Conservation (phyloP, 129 eudicot species). For the Helianthus tuberosus region DNA sequence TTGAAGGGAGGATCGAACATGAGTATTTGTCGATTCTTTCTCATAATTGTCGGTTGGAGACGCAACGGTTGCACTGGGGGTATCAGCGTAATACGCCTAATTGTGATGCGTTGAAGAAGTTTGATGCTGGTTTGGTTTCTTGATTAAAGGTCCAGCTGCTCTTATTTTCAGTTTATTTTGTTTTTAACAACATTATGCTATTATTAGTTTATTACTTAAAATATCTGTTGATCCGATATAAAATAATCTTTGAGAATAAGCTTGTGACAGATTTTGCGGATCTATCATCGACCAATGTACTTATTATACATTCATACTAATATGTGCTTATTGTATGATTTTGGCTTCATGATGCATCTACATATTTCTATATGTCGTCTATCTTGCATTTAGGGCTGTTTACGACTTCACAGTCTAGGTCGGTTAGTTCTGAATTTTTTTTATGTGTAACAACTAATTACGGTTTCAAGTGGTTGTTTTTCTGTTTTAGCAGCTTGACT, state of each 20-base stretch:
- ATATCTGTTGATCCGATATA: neutral
- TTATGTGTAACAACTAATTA: no score
- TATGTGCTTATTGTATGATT: neutral
- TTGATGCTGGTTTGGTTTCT: constrained; percentile 36
- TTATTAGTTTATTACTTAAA: no score
- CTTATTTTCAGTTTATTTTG: constrained; percentile 13
- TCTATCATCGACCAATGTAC: constrained; percentile 3
- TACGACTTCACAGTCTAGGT: no score
- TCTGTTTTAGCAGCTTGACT: no score
- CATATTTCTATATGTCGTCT: neutral
- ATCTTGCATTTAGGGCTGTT: neutral
- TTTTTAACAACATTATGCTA: neutral
- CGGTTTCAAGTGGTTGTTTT: no score
- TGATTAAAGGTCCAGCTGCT: constrained; percentile 39
- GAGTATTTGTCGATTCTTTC: constrained; percentile 56
- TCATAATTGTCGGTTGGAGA: constrained; percentile 69
- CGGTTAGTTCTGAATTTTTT: no score
- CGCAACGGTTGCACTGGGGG: constrained; percentile 73
- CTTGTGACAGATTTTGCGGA: constrained; percentile 3
- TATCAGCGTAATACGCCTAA: constrained; percentile 55
- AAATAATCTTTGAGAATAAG: neutral
- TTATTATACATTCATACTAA: neutral
- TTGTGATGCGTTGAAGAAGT: constrained; percentile 53
- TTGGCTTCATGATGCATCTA: neutral
- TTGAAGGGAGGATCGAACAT: constrained; percentile 62